These are phyloP conservation scores for Arthrobotrys sphaeroides DNA, from an alignment of 2,329 filamentous ascomycete species.

Conservation along the genomic window DNA sequence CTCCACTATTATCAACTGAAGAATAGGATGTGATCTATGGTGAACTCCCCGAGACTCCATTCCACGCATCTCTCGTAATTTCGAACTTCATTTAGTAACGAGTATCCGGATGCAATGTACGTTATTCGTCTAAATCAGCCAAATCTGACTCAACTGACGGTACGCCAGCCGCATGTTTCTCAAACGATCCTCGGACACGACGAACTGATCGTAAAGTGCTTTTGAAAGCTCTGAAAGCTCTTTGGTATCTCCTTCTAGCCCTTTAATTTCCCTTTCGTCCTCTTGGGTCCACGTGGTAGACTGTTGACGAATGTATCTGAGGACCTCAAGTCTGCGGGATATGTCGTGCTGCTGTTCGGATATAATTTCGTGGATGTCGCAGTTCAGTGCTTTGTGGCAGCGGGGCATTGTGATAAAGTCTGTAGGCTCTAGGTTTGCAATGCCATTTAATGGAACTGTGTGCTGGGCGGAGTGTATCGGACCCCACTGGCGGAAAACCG, in stretches of 20 bases:
- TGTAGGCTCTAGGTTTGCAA: too few relatives aligned
- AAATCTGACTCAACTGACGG: conserved; percentile 20
- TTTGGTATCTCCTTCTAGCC: conserved; percentile 3
- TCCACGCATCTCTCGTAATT: too few relatives aligned
- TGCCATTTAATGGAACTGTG: too few relatives aligned
- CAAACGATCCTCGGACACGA: conserved; percentile 19
- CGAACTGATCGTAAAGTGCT: conserved; percentile 23
- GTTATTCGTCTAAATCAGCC: conserved; percentile 14
- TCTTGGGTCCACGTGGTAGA: conserved; percentile 1
- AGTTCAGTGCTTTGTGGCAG: conserved; percentile 31
- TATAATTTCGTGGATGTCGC: conserved; percentile 31
- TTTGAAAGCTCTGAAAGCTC: not conserved
- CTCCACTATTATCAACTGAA: too few relatives aligned
- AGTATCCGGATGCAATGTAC: not conserved
- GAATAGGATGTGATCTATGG: too few relatives aligned
- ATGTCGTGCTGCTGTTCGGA: not conserved
- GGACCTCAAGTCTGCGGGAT: not conserved
- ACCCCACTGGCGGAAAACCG: too few relatives aligned
- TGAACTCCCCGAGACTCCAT: too few relatives aligned
- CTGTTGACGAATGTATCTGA: not conserved
- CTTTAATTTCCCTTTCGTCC: conserved; percentile 1
- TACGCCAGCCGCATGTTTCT: conserved; percentile 24
- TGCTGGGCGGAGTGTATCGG: too few relatives aligned
- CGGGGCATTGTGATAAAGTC: conserved; percentile 40
- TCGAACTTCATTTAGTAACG: not conserved